Evolutionary conservation across 768 basidiomycete species (phyloP).

Genomic region (Trichaptum fuscoviolaceum): DNA sequence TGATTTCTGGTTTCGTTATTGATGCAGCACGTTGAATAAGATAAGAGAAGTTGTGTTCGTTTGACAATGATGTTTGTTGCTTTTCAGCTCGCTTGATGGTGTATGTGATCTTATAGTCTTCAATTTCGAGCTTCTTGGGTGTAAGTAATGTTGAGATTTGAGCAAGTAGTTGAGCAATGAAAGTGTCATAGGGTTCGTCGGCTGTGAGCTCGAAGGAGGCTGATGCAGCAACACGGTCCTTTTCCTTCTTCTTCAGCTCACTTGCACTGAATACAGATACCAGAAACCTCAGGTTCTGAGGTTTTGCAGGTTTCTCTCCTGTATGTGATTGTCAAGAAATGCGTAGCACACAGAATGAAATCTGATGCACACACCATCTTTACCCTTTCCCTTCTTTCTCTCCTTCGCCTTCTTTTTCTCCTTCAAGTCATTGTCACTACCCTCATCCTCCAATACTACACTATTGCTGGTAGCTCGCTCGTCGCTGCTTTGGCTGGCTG

Average conservation of each 20-base stretch:
- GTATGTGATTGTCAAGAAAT: neutral
- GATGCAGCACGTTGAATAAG: neutral
- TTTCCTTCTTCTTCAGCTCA: neutral
- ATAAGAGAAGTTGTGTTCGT: neutral
- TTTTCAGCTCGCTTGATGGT: neutral
- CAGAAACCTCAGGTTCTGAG: neutral
- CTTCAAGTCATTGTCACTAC: neutral
- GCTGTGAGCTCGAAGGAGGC: neutral
- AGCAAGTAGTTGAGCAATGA: neutral
- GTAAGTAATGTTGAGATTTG: neutral
- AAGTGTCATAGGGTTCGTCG: neutral
- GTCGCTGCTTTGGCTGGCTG: neutral
- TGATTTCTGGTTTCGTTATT: neutral
- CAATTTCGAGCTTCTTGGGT: neutral
- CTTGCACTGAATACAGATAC: neutral
- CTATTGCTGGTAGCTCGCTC: neutral
- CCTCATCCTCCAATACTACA: neutral
- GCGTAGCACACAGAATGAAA: neutral
- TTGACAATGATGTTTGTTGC: neutral
- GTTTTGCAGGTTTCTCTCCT: neutral
- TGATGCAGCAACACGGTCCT: neutral
- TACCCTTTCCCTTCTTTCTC: neutral
- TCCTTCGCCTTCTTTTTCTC: neutral
- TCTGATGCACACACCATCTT: neutral
- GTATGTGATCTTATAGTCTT: neutral